Conservation (phyloP, 2,329 filamentous ascomycete species). For the Penicillium digitatum region DNA sequence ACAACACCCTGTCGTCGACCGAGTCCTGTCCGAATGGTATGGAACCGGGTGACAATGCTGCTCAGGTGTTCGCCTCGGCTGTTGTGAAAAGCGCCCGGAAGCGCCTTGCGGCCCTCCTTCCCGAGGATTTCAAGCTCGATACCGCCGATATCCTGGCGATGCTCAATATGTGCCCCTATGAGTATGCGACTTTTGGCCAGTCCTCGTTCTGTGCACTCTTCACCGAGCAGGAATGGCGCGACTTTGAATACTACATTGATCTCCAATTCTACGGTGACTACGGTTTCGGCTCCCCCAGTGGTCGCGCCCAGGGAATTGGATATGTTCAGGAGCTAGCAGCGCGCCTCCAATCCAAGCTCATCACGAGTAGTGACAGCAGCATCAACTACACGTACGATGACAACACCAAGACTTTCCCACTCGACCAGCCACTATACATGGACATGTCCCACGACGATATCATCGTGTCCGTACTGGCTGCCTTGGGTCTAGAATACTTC, state of each 20-base stretch:
- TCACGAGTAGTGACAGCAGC: slow-evolving; percentile 47
- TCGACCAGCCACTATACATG: slow-evolving; percentile 48
- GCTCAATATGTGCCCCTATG: slow-evolving; percentile 54
- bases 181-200: slow-evolving; percentile 47
- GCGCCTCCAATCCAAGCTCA: slow-evolving; percentile 45
- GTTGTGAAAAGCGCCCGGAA: slow-evolving; percentile 45
- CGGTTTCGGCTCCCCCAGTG: slow-evolving; percentile 48
- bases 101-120: slow-evolving; percentile 47
- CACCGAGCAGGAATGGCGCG: slow-evolving; percentile 52
- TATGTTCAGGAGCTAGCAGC: slow-evolving; percentile 51
- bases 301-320: slow-evolving; percentile 52
- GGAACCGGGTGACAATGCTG: slow-evolving; percentile 15
- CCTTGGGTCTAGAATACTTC: slow-evolving; percentile 54
- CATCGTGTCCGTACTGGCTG: slow-evolving; percentile 48
- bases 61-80: slow-evolving; percentile 41
- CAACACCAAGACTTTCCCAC: slow-evolving; percentile 46
- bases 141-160: slow-evolving; percentile 50
- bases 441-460: slow-evolving; percentile 54
- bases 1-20: slow-evolving; percentile 50
- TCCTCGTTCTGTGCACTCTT: slow-evolving; percentile 54
- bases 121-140: slow-evolving; percentile 47
- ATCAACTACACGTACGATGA: slow-evolving; percentile 50
- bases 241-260: slow-evolving; percentile 52
- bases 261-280: slow-evolving; percentile 48
- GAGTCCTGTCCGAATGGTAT: slow-evolving; percentile 32